Base-by-base conservation (phyloP, 2,329 filamentous ascomycete genomes). In the Tolypocladium tropicale region DNA sequence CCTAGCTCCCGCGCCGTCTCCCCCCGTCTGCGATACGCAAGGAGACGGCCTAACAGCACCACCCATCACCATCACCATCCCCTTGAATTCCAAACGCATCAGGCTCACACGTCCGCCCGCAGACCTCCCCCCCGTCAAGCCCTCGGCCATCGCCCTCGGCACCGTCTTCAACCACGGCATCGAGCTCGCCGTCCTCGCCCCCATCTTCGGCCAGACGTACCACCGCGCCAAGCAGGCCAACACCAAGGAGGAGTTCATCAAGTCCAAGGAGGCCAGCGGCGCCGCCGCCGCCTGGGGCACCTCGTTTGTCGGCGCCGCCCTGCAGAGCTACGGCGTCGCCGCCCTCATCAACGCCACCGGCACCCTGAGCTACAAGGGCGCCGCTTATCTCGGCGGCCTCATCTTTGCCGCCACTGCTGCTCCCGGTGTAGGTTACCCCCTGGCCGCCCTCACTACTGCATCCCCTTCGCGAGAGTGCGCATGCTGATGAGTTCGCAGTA, bases 171-270 rank as follows among this genome's bases (percentile, higher is more conserved):
- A 89, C 82, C 93, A 99, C 78, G 86, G 86, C 67, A 81, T 90
- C 67, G 94, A 94, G 69, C 85, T 94, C 62, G 92, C 89, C 61
- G 84, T 97, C 66, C 83, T 97, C 60, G 82, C 85, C 58, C 93
- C 93, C 61, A 77, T 97, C 74, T 96, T 97, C 72, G 93, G 94
- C 70, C 87, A 95, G 69, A 93, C 90, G 69, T 96, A 96, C 83
- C 86, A 92, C 77, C 88, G 90, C 65, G 92, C 93, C 64, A 92
- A 95, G 82, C 78, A 83, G 59, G 84, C 93, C 73, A 93, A 95
- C 84, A 89, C 87, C 69, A 95, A 94, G 79, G 92, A 97, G 78
- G 93, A 97, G 78, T 97, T 96, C 77, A 77, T 95, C 75, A 87
- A 87, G 74, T 95, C 90, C 65, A 93, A 91, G 82, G 93, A 97